A percentile compares a stretch with the other conserved stretches of the same genome.
Conservation (phyloP, 2,329 filamentous ascomycete species). For the Esteya vermicola region DNA sequence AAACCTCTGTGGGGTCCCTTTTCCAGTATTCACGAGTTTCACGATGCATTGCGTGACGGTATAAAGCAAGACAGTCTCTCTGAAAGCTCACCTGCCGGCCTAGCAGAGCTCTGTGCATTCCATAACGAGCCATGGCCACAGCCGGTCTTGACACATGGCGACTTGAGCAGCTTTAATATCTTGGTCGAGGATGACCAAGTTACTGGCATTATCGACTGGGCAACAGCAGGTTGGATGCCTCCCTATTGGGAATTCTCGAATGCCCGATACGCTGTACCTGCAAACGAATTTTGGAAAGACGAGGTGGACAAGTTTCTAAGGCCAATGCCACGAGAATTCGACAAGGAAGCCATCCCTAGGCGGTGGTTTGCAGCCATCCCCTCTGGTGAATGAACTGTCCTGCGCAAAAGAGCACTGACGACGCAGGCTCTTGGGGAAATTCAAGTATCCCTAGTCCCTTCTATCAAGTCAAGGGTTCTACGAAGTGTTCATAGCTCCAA, state of each 20-base stretch:
- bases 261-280: background rate
- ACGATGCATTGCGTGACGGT: background rate
- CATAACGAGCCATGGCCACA: background rate
- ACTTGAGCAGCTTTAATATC: conserved; percentile 39
- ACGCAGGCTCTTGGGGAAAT: no score
- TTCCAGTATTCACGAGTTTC: conserved; percentile 1
- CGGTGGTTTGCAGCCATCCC: no score
- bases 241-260: conserved; percentile 21
- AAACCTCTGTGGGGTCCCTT: background rate
- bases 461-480: no score
- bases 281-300: background rate
- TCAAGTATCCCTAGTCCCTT: no score
- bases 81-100: background rate
- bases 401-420: no score
- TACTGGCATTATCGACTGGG: conserved; percentile 32
- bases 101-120: background rate
- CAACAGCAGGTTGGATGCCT: conserved; percentile 30
- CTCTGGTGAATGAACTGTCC: no score
- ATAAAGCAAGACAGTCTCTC: background rate
- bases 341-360: background rate
- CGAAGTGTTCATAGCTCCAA: no score
- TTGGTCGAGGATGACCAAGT: conserved; percentile 22
- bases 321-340: background rate
- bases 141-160: conserved; percentile 34
- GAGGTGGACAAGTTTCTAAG: background rate